These are phyloP conservation scores for Amesomyces nigricolor DNA, from an alignment of 2,329 filamentous ascomycete genomes.

Conservation along the genomic window DNA sequence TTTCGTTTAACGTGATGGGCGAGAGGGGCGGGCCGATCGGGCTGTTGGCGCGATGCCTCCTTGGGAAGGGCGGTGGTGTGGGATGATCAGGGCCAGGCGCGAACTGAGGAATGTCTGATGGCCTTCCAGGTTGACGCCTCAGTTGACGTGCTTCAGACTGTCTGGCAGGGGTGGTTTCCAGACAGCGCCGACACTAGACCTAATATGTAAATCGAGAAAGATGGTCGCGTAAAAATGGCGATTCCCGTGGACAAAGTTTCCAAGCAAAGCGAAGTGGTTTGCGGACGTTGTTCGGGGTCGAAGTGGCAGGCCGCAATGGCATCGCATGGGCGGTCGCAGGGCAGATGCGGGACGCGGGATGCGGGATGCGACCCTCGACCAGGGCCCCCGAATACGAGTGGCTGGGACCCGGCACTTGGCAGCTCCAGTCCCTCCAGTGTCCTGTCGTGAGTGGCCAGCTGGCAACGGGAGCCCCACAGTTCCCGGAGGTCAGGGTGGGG, in stretches of 20 bases:
- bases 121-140: no score
- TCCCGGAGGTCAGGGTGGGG: constrained; percentile 2
- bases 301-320: constrained; percentile 2
- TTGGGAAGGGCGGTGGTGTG: background rate
- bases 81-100: constrained; percentile 3
- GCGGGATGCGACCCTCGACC: background rate
- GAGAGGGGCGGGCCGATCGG: constrained; percentile 7
- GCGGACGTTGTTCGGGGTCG: background rate
- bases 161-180: background rate
- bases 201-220: background rate
- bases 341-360: background rate
- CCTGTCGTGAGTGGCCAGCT: constrained; percentile 6
- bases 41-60: constrained; percentile 11
- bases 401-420: constrained; percentile 27
- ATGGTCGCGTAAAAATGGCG: constrained; percentile 4
- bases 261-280: background rate
- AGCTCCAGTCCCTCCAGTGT: background rate
- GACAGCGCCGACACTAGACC: background rate
- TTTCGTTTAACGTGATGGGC: constrained; percentile 7
- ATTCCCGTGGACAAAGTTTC: background rate
- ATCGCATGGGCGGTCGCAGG: constrained; percentile 3
- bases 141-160: background rate
- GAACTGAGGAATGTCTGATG: background rate
- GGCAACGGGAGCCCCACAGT: constrained; percentile 2
- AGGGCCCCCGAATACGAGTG: constrained; percentile 31